A percentile compares a stretch with the other conserved stretches of the same genome.
Conservation (phyloP, 2,329 filamentous ascomycete genomes). For the Aspergillus aculeatus region DNA sequence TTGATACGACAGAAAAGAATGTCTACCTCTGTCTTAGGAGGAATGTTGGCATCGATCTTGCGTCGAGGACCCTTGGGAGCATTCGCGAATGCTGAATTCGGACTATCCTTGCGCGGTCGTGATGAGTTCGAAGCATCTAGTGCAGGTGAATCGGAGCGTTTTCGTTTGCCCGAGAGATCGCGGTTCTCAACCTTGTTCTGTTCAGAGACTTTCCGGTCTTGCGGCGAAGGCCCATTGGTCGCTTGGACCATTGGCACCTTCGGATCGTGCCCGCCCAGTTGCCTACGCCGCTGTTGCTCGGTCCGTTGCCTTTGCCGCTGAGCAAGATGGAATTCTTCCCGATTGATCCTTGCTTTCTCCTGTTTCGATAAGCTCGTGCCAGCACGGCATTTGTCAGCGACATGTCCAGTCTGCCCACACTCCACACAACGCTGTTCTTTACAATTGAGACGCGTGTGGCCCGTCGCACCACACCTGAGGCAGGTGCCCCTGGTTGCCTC, state of each 20-base stretch:
- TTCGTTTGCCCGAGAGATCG: slow-evolving; percentile 31
- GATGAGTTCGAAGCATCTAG: slow-evolving; percentile 25
- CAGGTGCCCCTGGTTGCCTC: slow-evolving; percentile 41
- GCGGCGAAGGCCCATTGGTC: slow-evolving; percentile 20
- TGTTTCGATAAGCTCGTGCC: slow-evolving; percentile 35
- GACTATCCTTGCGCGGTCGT: slow-evolving; percentile 29
- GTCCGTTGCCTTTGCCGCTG: slow-evolving; percentile 33
- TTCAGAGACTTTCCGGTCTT: slow-evolving; percentile 13
- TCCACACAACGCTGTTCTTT: slow-evolving; percentile 42
- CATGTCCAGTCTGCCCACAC: slow-evolving; percentile 48
- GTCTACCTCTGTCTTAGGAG: slow-evolving; percentile 20
- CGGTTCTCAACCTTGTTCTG: slow-evolving; percentile 12
- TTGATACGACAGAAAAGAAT: not conserved
- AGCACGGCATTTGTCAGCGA: slow-evolving; percentile 33
- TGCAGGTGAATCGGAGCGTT: slow-evolving; percentile 28
- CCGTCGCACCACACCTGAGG: slow-evolving; percentile 41
- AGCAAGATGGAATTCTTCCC: slow-evolving; percentile 39
- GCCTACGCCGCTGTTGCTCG: slow-evolving; percentile 41
- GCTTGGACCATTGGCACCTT: slow-evolving; percentile 43
- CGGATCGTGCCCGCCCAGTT: slow-evolving; percentile 46
- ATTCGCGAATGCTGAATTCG: slow-evolving; percentile 21
- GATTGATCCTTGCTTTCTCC: slow-evolving; percentile 36
- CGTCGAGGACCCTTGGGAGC: slow-evolving; percentile 26
- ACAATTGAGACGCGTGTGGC: slow-evolving; percentile 42
- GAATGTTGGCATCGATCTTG: slow-evolving; percentile 26